These are phyloP conservation scores for Cucumis hystrix DNA, from an alignment of 306 rosid genomes.

Conservation along the genomic window DNA sequence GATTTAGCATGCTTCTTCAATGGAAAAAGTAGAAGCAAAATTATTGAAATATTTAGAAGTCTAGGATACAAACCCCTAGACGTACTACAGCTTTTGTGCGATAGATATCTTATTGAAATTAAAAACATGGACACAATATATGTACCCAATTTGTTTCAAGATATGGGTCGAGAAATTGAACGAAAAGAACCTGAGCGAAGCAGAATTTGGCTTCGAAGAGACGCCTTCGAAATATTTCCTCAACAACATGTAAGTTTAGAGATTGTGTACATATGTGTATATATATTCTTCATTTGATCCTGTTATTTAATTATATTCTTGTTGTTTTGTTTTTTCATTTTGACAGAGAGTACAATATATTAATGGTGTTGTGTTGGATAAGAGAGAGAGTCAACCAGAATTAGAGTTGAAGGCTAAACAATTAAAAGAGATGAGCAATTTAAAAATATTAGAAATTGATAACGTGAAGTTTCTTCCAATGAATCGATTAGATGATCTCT, in stretches of 20 bases:
- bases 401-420: background rate
- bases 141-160: background rate
- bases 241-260: background rate
- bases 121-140: background rate
- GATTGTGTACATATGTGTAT: no score
- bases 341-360: background rate
- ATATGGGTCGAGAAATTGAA: conserved; percentile 5
- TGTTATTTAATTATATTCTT: no score
- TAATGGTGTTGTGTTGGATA: background rate
- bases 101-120: background rate
- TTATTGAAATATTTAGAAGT: background rate
- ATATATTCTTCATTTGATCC: no score
- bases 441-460: background rate
- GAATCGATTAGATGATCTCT: background rate
- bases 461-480: background rate
- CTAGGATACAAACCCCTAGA: background rate
- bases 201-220: background rate
- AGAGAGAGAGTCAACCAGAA: background rate
- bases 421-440: background rate
- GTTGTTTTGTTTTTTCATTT: no score
- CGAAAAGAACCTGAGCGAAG: background rate
- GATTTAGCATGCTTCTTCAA: conserved; percentile 7
- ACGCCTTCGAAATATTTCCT: background rate
- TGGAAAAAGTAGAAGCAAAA: background rate
- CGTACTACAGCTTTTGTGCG: background rate